Base-by-base conservation (phyloP, 2,329 filamentous ascomycete genomes). In the Penicillium hesseltinei region DNA sequence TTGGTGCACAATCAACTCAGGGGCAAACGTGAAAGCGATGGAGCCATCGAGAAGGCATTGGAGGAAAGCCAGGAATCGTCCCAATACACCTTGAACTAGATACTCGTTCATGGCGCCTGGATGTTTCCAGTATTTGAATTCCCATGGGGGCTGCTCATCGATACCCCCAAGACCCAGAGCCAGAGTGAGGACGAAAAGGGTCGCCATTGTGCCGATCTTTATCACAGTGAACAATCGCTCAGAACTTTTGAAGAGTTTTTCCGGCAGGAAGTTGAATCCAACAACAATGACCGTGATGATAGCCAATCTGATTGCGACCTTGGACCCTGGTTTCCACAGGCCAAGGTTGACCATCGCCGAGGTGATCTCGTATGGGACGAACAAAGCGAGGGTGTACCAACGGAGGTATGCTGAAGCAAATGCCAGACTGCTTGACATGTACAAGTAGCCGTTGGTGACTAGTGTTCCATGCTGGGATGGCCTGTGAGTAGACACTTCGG, bases 331-430 rank as follows among this genome's bases (percentile, higher is more conserved):
- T 19, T 70, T 66, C 85, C 86, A 89, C 65, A 83, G 83, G 57
- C 83, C 75, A 62, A 88, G 83, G 35, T 88, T 78, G 29, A 88
- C 82, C 62, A 84, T 81, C 29, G 85, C 84, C n/a, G 85, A 86
- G 0, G 83, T 84, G 57, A 88, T 85, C 71, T 89, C 86, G 58
- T 83, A 81, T 52, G 77, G 79, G 3, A 81, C 73, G 31, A 79
- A 71, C 56, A 81, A 74, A 4, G 77, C 73, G 43, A 75, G 62
- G 1, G 75, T 70, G 53, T 78, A 80, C 79, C 79, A 81, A 49
- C 80, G 79, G 35, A 77, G 68, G 50, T 73, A 75, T 27, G 71
- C 70, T 17, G 75, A 65, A 17, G 75, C 68, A 54, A 78, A 76
- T 7, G 71, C 73, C 50, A 77, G 52, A 46, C 73, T 75, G 42